A percentile compares a stretch with the other conserved stretches of the same genome.
phyloP scores from a whole-genome alignment of 208 protist genomes.

The Strigomonas culicis region DNA sequence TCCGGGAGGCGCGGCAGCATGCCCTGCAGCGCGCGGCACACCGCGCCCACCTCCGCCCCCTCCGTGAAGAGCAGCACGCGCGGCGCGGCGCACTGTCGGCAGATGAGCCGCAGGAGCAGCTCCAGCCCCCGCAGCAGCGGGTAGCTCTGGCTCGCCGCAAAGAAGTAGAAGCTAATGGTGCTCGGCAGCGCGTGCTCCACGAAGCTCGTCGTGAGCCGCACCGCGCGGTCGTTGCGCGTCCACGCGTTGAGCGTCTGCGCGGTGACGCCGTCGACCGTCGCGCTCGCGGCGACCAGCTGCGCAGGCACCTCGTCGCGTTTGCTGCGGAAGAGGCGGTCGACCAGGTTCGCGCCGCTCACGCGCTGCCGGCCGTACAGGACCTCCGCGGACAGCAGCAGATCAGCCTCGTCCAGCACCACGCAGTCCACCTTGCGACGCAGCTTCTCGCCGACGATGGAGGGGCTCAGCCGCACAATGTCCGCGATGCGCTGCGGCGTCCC shows the following conservation, averaged over 20 bases:
- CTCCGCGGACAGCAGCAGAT: conserved; percentile 50
- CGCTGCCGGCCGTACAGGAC: conserved; percentile 29
- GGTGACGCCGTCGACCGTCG: conserved; percentile 80
- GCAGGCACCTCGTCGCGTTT: conserved; percentile 77
- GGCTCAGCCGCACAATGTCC: conserved; percentile 58
- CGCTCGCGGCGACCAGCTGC: conserved; percentile 82
- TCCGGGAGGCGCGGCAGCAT: conserved; percentile 4
- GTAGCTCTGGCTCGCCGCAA: conserved; percentile 20
- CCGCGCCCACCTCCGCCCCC: conserved; percentile 23
- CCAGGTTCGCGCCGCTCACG: conserved; percentile 59
- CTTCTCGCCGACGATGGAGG: conserved; percentile 75
- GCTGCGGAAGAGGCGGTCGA: conserved; percentile 77
- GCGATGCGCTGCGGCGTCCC: conserved; percentile 81
- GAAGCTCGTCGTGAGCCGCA: conserved; percentile 87
- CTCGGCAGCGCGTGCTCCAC: conserved; percentile 56
- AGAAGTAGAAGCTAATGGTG: conserved; percentile 4
- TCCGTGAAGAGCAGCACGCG: conserved; percentile 81
- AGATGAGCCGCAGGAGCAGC: conserved; percentile 68
- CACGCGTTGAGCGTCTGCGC: conserved; percentile 83
- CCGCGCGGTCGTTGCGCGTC: conserved; percentile 85
- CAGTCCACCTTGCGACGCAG: conserved; percentile 88
- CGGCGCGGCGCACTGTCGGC: conserved; percentile 38
- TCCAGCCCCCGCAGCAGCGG: conserved; percentile 40
- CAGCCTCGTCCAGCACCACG: conserved; percentile 87
- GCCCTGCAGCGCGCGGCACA: conserved; percentile 24